Conservation (phyloP, 495 filamentous ascomycete genomes). For the Aspergillus bertholletiae region DNA sequence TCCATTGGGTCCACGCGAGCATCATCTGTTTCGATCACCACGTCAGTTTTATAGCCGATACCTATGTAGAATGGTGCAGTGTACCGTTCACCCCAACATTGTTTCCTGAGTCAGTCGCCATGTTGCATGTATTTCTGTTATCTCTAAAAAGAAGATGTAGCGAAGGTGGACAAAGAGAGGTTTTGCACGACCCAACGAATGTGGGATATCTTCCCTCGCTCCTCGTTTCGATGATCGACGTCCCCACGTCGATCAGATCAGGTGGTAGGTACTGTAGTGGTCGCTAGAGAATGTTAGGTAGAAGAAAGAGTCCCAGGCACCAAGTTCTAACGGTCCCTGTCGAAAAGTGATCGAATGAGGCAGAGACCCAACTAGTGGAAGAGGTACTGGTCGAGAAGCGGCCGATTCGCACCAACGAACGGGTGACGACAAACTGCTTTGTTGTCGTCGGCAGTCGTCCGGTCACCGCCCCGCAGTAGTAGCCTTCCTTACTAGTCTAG, state of each 20-base stretch:
- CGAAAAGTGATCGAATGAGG: not conserved
- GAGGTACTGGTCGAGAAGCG: not conserved
- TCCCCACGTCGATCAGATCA: not conserved
- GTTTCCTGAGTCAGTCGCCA: not conserved
- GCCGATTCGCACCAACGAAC: slow-evolving; percentile 3
- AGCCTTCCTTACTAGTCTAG: not conserved
- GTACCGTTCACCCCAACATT: not conserved
- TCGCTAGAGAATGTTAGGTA: not conserved
- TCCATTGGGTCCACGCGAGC: not conserved
- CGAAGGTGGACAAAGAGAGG: not conserved
- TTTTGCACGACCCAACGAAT: not conserved
- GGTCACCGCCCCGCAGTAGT: slow-evolving; percentile 23
- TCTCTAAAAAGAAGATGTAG: not conserved
- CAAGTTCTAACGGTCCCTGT: not conserved
- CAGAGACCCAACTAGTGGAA: not conserved
- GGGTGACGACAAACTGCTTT: slow-evolving; percentile 20
- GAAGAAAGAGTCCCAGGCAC: not conserved
- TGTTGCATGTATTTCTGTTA: not conserved
- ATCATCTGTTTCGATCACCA: not conserved
- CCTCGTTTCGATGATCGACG: too few relatives aligned
- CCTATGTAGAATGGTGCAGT: not conserved
- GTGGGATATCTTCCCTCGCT: too few relatives aligned
- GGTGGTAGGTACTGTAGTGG: not conserved
- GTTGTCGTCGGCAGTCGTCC: slow-evolving; percentile 22
- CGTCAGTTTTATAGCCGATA: not conserved